Base-by-base conservation (phyloP, 306 rosid genomes). In the Rosa lucieae region DNA sequence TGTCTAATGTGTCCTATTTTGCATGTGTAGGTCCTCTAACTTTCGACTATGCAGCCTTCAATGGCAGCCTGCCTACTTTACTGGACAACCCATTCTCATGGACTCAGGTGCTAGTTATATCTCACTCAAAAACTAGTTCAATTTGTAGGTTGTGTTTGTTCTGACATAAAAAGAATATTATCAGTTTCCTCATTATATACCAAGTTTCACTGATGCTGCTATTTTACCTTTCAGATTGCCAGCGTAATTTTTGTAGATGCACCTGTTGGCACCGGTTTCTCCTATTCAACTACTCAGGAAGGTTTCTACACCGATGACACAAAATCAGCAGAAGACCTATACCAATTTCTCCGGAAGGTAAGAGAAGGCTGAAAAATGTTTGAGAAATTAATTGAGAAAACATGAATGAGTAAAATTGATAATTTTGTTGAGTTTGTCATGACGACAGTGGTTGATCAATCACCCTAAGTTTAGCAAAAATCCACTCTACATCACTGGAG, bases 201-300 rank as follows among this genome's bases (percentile, higher is more conserved):
- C 3, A 20, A 56, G 62, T 56, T 21, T n/a, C 23, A 59, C 13
- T 58, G 5, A 21, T 44, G 11, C 3, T 18, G 14, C 6, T 13
- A 13, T 13, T 51, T 51, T 14, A 3, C 46, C 12, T 21, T 42
- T 10, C 39, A 83, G 87, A 37, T 80, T 17, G 76, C 77, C 23
- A 86, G 80, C 62, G 47, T 90, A 78, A 81, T 90, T 39, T 90
- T 81, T 80, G 49, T 86, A 46, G 92, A 88, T 66, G 43, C 81
- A 5, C 91, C 91, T 0, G 89, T 88, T 12, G 91, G 89, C 23
- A 78, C 81, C 65, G 89, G 91, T 76, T 88, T 81, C 75, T 85
- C 91, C 5, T 85, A 85, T 56, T 82, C 84, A 21, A 7, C 35
- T 43, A 81, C 77, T 2, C 43, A 68, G 14, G 35, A 58, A 32